phyloP scores from a whole-genome alignment of 1,139 yeast genomes.

The Candida glucosophila region DNA sequence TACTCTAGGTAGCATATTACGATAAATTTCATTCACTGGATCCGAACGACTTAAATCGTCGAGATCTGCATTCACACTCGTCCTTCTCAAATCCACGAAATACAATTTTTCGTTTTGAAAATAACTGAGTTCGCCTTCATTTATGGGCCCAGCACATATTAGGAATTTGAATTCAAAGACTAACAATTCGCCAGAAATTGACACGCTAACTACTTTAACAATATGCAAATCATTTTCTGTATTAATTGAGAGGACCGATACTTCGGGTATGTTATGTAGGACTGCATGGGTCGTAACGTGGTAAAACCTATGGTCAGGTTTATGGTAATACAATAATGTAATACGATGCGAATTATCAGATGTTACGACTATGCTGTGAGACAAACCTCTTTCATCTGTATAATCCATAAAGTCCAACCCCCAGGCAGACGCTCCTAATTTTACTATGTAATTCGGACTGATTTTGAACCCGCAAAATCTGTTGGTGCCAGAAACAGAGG shows the following conservation, averaged over 20 bases:
- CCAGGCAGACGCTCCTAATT: slow-evolving; percentile 50
- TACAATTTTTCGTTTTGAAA: slow-evolving; percentile 10
- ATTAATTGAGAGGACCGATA: slow-evolving; percentile 27
- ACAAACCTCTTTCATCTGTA: slow-evolving; percentile 12
- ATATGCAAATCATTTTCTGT: slow-evolving; percentile 11
- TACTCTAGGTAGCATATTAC: slow-evolving; percentile 9
- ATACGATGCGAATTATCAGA: slow-evolving; percentile 53
- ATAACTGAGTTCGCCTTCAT: slow-evolving; percentile 10
- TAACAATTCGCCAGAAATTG: slow-evolving; percentile 43
- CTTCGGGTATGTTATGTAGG: slow-evolving; percentile 54
- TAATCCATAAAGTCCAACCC: slow-evolving; percentile 41
- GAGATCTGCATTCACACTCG: not conserved
- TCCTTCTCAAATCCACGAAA: slow-evolving; percentile 18
- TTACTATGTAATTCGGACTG: slow-evolving; percentile 29
- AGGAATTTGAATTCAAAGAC: slow-evolving; percentile 26
- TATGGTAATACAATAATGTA: slow-evolving; percentile 30
- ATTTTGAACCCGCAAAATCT: slow-evolving; percentile 12
- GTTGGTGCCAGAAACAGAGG: slow-evolving; percentile 2
- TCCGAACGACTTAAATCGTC: not conserved
- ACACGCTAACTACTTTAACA: slow-evolving; percentile 28
- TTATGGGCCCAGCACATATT: slow-evolving; percentile 21
- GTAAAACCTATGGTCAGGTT: slow-evolving; percentile 18
- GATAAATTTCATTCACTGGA: not conserved
- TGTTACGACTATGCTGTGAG: slow-evolving; percentile 33
- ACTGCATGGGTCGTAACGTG: slow-evolving; percentile 34